Evolutionary conservation across 768 basidiomycete genomes (phyloP).

Genomic region (Lanmaoa pseudosensibilis): DNA sequence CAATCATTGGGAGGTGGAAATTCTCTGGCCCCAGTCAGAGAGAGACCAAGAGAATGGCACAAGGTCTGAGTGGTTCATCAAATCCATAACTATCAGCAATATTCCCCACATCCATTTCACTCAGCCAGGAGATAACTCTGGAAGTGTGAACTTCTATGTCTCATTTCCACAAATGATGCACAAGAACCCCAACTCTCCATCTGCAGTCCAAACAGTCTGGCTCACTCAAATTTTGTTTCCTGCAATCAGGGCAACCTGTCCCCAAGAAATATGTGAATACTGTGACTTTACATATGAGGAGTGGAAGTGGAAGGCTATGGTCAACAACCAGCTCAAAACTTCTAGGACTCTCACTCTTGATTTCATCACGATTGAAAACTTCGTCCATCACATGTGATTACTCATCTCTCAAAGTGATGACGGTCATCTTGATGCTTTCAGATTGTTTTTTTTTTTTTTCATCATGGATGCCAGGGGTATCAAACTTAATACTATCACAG

Average conservation of each 20-base stretch:
- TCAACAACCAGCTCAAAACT: conserved; percentile 3
- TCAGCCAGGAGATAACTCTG: too few species aligned
- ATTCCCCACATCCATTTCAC: too few species aligned
- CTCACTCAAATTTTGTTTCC: conserved; percentile 8
- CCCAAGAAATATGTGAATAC: conserved; percentile 7
- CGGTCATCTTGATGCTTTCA: neutral
- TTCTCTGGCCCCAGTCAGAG: conserved; percentile 1
- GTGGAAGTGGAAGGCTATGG: conserved; percentile 12
- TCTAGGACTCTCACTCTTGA: conserved; percentile 6
- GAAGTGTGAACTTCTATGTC: too few species aligned
- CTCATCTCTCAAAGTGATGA: neutral
- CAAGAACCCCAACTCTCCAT: too few species aligned
- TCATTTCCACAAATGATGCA: too few species aligned
- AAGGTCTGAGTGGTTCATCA: too few species aligned
- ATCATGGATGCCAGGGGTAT: conserved; percentile 11
- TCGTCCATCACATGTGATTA: neutral
- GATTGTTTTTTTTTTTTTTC: conserved; percentile 22
- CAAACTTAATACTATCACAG: conserved; percentile 10
- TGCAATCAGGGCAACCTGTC: neutral
- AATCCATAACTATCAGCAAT: too few species aligned
- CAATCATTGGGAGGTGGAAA: conserved; percentile 5
- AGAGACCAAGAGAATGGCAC: neutral
- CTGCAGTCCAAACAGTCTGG: neutral
- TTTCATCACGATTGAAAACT: neutral
- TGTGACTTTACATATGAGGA: conserved; percentile 6